Conservation (phyloP, 768 basidiomycete species). For the Phanerochaete carnosa region DNA sequence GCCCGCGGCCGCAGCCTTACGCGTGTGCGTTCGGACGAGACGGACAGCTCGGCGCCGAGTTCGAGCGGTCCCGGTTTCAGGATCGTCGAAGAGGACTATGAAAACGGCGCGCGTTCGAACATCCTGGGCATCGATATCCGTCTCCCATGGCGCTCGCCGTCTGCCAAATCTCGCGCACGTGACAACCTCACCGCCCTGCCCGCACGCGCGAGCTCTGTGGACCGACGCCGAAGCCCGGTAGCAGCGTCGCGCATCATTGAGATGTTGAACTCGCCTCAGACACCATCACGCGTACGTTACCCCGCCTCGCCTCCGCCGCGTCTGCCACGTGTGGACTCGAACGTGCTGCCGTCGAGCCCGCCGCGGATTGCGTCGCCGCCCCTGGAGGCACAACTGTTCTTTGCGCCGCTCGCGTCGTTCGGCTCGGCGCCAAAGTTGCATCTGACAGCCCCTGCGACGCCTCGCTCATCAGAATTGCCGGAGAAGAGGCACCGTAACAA, state of each 20-base stretch:
- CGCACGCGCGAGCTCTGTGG: background rate
- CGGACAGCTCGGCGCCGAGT: conserved; percentile 5
- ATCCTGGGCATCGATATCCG: conserved; percentile 5
- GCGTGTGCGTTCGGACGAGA: background rate
- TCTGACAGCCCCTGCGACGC: background rate
- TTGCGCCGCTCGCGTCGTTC: conserved; percentile 25
- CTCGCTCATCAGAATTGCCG: background rate
- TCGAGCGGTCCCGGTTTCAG: conserved; percentile 37
- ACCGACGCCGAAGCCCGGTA: background rate
- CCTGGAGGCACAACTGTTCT: conserved; percentile 54
- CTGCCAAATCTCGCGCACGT: conserved; percentile 4
- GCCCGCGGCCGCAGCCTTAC: conserved; percentile 17
- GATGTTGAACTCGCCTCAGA: background rate
- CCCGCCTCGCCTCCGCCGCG: background rate
- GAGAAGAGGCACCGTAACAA: conserved; percentile 8
- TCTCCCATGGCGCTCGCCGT: conserved; percentile 20
- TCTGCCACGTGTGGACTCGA: conserved; percentile 29
- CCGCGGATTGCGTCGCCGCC: conserved; percentile 54
- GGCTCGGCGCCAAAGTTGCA: conserved; percentile 14
- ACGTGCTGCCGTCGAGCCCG: conserved; percentile 53
- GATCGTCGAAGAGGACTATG: conserved; percentile 36
- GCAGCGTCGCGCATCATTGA: conserved; percentile 1
- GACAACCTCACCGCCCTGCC: background rate
- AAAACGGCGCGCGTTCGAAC: conserved; percentile 16
- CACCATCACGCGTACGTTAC: background rate